Evolutionary conservation across 768 basidiomycete species (phyloP).

Genomic region (Floccularia luteovirens): DNA sequence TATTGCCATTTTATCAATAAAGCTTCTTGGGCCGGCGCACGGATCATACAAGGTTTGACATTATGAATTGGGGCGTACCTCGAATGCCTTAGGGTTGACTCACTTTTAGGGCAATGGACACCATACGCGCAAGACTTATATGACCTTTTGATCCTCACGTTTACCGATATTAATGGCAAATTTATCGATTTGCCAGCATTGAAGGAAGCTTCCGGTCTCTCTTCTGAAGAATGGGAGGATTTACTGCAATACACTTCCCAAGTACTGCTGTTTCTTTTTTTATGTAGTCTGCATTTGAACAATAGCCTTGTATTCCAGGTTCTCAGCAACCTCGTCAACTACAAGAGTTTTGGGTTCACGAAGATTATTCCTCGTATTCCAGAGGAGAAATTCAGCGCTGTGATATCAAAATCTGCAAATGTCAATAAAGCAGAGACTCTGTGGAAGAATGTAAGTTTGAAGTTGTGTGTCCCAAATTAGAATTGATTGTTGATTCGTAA

Average conservation of each 20-base stretch:
- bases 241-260: slow-evolving; percentile 69
- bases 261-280: slow-evolving; percentile 26
- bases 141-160: slow-evolving; percentile 63
- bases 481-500: not conserved
- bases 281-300: not conserved
- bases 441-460: slow-evolving; percentile 50
- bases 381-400: slow-evolving; percentile 51
- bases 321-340: slow-evolving; percentile 64
- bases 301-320: slow-evolving; percentile 21
- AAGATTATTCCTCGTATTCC: slow-evolving; percentile 77
- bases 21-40: slow-evolving; percentile 80
- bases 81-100: not conserved
- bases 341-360: slow-evolving; percentile 76
- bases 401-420: slow-evolving; percentile 56
- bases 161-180: slow-evolving; percentile 47
- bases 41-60: slow-evolving; percentile 58
- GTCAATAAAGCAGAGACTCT: slow-evolving; percentile 44
- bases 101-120: slow-evolving; percentile 63
- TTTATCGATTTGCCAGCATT: slow-evolving; percentile 51
- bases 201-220: slow-evolving; percentile 44
- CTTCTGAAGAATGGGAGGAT: slow-evolving; percentile 57
- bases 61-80: not conserved
- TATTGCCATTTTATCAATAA: slow-evolving; percentile 67
- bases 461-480: not conserved
- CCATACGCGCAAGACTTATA: slow-evolving; percentile 59